Base-by-base conservation (phyloP, 495 filamentous ascomycete species). In the Talaromyces nanjingensis region DNA sequence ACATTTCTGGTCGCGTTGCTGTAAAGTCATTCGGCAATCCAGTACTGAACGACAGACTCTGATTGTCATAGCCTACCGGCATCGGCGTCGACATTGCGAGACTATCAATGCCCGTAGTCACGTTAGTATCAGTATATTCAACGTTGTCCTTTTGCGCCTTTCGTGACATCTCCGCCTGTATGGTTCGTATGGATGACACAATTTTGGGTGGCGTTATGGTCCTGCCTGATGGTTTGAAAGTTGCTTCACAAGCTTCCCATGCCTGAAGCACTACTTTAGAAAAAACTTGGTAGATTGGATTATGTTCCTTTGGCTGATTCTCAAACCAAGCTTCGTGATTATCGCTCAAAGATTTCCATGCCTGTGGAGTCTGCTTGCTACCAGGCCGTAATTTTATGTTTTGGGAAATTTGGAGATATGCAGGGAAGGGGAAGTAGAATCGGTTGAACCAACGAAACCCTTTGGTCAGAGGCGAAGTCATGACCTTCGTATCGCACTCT, bases 341-440 rank as follows among this genome's bases (percentile, higher is more conserved):
- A 1, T 81, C 76, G 66, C 74, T 78, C 77, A 85, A 79, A 1
- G 72, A 59, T 9, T 77, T 65, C 84, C 84, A 87, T 6, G 72
- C 72, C 27, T 68, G 27, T 60, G 69, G 65, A 24, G 76, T 72
- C 7, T 76, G 68, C 6, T 68, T 47, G 9, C 62, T 47, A 14
- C 61, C 11, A 54, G 82, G 81, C 31, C 76, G 73, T 60, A 64
- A 70, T 52, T 67, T 73, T 52, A 85, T 60, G 45, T 82, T 73
- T 65, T 83, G 76, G 4, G 77, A 55, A n/a, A 84, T 59, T 34
- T 83, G 75, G 18, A 82, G 63, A 65, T 84, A 86, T 6, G 76
- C 81, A 0, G 77, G 77, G 47, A 85, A 79, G 6, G 83, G 84
- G 67, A 86, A 86, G 66, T 86, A 62, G 24, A 74, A 71, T 0